Evolutionary conservation across 2,329 filamentous ascomycete genomes (phyloP), one percentile per base, ranked within the genome.

Genomic region (Fusarium lyarnte): DNA sequence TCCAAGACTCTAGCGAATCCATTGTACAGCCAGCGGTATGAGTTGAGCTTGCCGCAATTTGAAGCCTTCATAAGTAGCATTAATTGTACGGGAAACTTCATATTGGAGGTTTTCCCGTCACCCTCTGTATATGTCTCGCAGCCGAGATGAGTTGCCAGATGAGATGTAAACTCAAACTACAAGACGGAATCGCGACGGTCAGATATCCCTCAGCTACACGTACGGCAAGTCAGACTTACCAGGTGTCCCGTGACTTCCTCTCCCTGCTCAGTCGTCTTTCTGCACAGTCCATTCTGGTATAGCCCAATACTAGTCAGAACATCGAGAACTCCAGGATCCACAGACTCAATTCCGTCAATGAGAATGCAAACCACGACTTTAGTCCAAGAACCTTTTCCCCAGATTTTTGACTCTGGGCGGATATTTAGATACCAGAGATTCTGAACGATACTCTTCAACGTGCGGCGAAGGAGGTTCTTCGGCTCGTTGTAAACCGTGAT

Each of bases 401-500:
- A 98, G 85, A 98, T 98, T 77, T 95, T 94, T 36, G 95, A 97
- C 84, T 97, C 97, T 84, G 98, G 97, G 70, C 98, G 87, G 84
- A 97, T 97, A 76, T 97, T 94, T 80, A 98, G 98, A 78, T 98
- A 95, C 69, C 94, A 92, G 78, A 98, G 95, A 81, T 98, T 98
- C 82, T 97, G 94, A 94, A 98, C 98, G 58, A 97, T 94, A 86
- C 95, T 94, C 82, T 97, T 95, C 58, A 98, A 86, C 0, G 95
- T 98, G 83, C 95, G 91, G 49, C 95, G 88, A n/a, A 95, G 93
- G 66, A 98, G 87, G n/a, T 93, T 90, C 87, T 98, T 98, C 85
- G 98, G 95, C 87, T 98, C 95, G 85, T 98, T 98, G 87, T 98
- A 98, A 86, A 98, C 98, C 65, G 95, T 98, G 77, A 98, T 94